These are phyloP conservation scores for Rhytidhysteron rufulum DNA, from an alignment of 2,329 filamentous ascomycete species.

Conservation along the genomic window DNA sequence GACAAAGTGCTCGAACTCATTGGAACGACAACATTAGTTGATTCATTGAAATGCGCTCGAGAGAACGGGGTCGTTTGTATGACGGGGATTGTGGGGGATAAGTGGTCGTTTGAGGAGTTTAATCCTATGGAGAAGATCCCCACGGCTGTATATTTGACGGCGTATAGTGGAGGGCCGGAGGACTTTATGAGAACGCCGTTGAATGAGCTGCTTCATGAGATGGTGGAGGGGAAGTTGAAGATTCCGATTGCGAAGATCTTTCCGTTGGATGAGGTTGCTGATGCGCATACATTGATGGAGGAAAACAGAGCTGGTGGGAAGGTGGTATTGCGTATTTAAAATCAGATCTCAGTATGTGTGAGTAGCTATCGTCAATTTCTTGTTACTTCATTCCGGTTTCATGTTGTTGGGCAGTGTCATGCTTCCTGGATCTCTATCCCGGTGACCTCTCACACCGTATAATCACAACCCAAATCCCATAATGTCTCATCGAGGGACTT, in stretches of 20 bases:
- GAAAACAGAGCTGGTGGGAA: conserved; percentile 43
- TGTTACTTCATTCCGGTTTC: too few species aligned
- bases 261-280: conserved; percentile 42
- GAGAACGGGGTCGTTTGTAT: conserved; percentile 43
- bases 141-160: conserved; percentile 37
- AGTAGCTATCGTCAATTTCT: too few species aligned
- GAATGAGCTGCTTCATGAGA: conserved; percentile 34
- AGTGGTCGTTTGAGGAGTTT: conserved; percentile 38
- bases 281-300: conserved; percentile 46
- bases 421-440: too few species aligned
- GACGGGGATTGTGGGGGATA: conserved; percentile 45
- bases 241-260: conserved; percentile 42
- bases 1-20: conserved; percentile 48
- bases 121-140: conserved; percentile 44
- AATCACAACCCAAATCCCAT: too few species aligned
- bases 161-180: conserved; percentile 34
- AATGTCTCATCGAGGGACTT: too few species aligned
- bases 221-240: conserved; percentile 38
- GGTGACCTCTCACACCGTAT: too few species aligned
- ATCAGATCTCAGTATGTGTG: too few species aligned
- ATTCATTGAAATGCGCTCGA: conserved; percentile 41
- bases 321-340: conserved; percentile 37
- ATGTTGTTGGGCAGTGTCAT: too few species aligned
- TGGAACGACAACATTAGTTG: conserved; percentile 40
- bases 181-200: conserved; percentile 43